These are phyloP conservation scores for Coemansia sp. DNA, from an alignment of 192 early-diverging fungal genomes.

Conservation along the genomic window DNA sequence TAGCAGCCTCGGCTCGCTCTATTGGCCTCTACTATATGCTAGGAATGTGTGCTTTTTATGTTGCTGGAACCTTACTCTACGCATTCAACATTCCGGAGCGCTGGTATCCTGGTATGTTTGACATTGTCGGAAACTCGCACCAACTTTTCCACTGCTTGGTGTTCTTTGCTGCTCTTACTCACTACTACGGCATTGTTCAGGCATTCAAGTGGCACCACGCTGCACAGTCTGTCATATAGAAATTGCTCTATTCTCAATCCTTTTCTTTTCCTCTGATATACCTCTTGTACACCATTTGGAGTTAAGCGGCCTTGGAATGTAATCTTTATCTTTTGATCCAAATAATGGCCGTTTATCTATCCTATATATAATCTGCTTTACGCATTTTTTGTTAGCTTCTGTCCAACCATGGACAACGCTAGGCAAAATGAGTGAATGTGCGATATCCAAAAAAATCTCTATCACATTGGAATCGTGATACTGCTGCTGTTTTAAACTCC, in stretches of 20 bases:
- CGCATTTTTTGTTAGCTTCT: not conserved
- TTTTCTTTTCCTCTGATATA: not conserved
- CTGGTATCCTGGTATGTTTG: conserved; percentile 81
- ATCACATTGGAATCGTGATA: not conserved
- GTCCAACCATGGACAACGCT: not conserved
- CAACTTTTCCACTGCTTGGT: conserved; percentile 93
- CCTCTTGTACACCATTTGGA: not conserved
- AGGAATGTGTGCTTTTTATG: conserved; percentile 72
- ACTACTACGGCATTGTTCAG: conserved; percentile 71
- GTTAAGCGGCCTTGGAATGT: not conserved
- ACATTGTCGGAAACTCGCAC: conserved; percentile 82
- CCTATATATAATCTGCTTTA: not conserved
- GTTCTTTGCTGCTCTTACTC: conserved; percentile 71
- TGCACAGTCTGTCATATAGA: conserved; percentile 38
- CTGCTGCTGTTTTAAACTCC: too few species aligned
- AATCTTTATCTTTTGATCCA: too few species aligned
- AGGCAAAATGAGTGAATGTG: too few species aligned
- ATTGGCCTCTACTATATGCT: conserved; percentile 68
- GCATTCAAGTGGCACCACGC: conserved; percentile 58
- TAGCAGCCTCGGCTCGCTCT: conserved; percentile 55
- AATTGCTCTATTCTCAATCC: not conserved
- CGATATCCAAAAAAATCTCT: not conserved
- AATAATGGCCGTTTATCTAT: not conserved
- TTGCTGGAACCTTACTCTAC: conserved; percentile 84
- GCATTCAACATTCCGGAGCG: conserved; percentile 79